Evolutionary conservation across 805 yeast genomes (phyloP).

Genomic region (Nakazawaea ishiwadae): DNA sequence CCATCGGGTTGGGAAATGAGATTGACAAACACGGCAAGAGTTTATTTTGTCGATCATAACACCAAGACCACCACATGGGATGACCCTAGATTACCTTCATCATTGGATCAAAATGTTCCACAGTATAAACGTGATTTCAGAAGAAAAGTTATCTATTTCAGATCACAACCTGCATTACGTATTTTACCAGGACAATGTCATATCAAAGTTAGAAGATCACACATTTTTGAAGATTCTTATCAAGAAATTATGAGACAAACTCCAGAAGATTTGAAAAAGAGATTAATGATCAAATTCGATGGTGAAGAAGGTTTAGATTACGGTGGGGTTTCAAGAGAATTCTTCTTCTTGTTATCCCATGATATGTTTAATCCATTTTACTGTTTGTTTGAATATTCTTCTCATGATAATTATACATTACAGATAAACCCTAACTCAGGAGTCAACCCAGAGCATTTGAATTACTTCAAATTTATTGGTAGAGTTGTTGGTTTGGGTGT

Average conservation of each 20-base stretch:
- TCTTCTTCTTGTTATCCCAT: conserved; percentile 92
- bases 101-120: conserved; percentile 96
- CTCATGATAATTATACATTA: conserved; percentile 95
- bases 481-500: conserved; percentile 98
- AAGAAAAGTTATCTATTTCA: conserved; percentile 93
- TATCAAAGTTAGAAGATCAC: conserved; percentile 94
- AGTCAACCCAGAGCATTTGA: conserved; percentile 95
- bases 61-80: conserved; percentile 99
- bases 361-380: conserved; percentile 99
- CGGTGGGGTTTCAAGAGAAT: conserved; percentile 99
- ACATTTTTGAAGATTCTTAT: conserved; percentile 94
- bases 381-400: conserved; percentile 94
- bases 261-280: conserved; percentile 95
- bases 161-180: conserved; percentile 97
- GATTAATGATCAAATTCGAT: conserved; percentile 96
- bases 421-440: conserved; percentile 98
- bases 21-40: conserved; percentile 96
- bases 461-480: conserved; percentile 96
- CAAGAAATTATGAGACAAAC: conserved; percentile 99
- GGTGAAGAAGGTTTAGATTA: conserved; percentile 99
- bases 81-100: conserved; percentile 97
- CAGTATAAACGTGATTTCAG: conserved; percentile 99
- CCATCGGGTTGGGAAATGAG: conserved; percentile 99
- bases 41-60: conserved; percentile 97
- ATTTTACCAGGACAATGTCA: conserved; percentile 98